phyloP scores from a whole-genome alignment of 345 rosid species.

The Ceriops tagal region DNA sequence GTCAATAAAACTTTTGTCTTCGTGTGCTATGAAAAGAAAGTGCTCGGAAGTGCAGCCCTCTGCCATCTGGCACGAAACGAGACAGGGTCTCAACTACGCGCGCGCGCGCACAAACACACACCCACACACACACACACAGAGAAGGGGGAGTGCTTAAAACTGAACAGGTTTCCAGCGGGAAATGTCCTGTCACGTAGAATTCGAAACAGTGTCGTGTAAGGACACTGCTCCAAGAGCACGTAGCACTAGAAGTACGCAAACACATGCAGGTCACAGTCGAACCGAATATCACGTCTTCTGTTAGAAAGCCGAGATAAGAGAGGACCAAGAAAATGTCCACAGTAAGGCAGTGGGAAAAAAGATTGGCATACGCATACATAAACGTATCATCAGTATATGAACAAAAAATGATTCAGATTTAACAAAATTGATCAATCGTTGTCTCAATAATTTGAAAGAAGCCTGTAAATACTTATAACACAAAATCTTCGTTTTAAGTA shows the following conservation, averaged over 20 bases:
- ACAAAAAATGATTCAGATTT: not conserved
- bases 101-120: no score
- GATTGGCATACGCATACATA: no score
- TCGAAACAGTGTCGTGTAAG: not conserved
- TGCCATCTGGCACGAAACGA: no score
- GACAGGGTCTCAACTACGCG: not conserved
- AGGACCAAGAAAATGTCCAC: not conserved
- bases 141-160: not conserved
- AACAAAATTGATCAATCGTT: not conserved
- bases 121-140: not conserved
- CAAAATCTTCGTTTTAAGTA: no score
- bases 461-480: no score
- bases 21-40: not conserved
- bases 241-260: not conserved
- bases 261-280: constrained; percentile 13
- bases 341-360: not conserved
- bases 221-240: no score
- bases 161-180: not conserved
- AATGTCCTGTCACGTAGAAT: not conserved
- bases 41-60: not conserved
- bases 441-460: not conserved
- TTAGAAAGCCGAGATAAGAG: not conserved
- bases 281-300: constrained; percentile 7
- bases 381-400: not conserved
- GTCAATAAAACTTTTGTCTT: not conserved